Evolutionary conservation across 805 yeast species (phyloP), one percentile per base, ranked within the genome.

Genomic region (Priceomyces fermenticarens): DNA sequence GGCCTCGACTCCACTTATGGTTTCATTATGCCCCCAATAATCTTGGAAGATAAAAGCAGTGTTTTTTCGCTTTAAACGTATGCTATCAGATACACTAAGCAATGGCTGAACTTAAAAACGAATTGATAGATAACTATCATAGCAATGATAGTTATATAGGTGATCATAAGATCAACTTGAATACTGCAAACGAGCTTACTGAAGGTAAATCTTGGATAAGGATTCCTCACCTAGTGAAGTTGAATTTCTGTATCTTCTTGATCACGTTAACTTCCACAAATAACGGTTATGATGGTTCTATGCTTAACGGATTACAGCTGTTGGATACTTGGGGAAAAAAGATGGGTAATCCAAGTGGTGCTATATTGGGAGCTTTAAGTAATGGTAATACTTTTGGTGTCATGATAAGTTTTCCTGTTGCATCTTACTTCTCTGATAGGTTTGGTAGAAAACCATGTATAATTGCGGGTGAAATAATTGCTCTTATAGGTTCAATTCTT

Each of bases 241-340:
- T 78, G 45, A 65, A 70, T 44, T 45, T 58, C 29, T 51, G 65
- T 4, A 54, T 77, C 25, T 55, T 72, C 31, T 56, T 73, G 23
- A 61, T 69, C 41, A 65, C 77, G 16, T 55, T 75, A 32, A 63
- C 77, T 17, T 69, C 80, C 9, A 69, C 78, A 37, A 73, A 72
- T 47, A 68, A 63, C 32, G 77, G 78, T 44, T 73, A 65, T 45
- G 78, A 73, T 55, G 75, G 74, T 44, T 67, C 73, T 11, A 61
- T 77, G 65, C 56, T 77, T 50, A 76, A 77, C 47, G 77, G 78
- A 30, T 62, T 77, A 45, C 81, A 77, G 49, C 57, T 75, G 7
- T 62, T 73, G 49, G 25, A 20, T 5, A 52, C 54, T 25, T 77
- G 80, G 77, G 54, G 55, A 41, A 42, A 51, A 5, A 62, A 60